Evolutionary conservation across 208 protist species (phyloP).

Genomic region (Vickermania spadyakhi): DNA sequence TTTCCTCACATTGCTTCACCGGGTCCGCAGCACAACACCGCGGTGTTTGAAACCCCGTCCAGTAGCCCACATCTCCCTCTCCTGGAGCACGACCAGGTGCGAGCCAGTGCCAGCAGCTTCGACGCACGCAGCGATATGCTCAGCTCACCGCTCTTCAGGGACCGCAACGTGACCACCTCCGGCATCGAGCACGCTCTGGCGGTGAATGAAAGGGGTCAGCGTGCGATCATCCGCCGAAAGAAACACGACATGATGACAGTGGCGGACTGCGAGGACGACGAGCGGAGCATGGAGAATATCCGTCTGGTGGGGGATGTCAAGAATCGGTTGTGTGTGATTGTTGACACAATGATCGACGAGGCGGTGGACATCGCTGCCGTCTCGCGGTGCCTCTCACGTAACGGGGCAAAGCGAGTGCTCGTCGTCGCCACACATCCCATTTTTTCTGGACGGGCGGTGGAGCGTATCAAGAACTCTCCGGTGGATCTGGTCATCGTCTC

Average conservation of each 20-base stretch:
- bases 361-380: conserved; percentile 55
- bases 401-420: conserved; percentile 60
- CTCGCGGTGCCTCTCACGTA: conserved; percentile 35
- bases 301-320: conserved; percentile 68
- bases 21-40: not conserved
- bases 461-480: conserved; percentile 55
- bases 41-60: not conserved
- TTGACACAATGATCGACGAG: conserved; percentile 73
- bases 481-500: conserved; percentile 77
- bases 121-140: not conserved
- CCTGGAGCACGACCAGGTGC: not conserved
- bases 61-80: not conserved
- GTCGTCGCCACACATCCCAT: conserved; percentile 71
- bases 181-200: conserved; percentile 53
- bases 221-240: conserved; percentile 10
- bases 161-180: conserved; percentile 24
- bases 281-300: conserved; percentile 25
- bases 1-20: too few relatives aligned
- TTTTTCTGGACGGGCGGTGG: conserved; percentile 42
- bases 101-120: not conserved
- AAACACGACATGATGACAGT: not conserved
- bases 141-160: conserved; percentile 5
- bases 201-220: conserved; percentile 40
- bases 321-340: conserved; percentile 64
- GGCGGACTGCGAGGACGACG: conserved; percentile 13